phyloP scores from a whole-genome alignment of 495 filamentous ascomycete genomes.

The Lasiosphaeriaceae sp. region DNA sequence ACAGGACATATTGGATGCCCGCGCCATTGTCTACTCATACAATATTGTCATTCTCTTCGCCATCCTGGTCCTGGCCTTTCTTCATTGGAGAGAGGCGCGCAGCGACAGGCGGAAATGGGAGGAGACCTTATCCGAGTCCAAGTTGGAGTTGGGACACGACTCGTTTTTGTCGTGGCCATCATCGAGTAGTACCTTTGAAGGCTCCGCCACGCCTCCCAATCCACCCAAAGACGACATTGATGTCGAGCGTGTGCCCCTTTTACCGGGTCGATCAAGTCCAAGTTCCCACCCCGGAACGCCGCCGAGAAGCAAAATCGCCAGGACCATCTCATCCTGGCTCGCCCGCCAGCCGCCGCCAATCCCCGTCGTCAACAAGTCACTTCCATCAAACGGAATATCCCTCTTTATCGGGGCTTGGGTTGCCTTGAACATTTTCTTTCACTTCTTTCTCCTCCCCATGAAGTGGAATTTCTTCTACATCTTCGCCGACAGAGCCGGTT shows the following conservation, averaged over 20 bases:
- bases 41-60: constrained; percentile 31
- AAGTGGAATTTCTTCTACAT: constrained; percentile 45
- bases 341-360: constrained; percentile 53
- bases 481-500: constrained; percentile 54
- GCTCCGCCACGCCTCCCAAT: no score
- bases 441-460: constrained; percentile 45
- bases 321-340: constrained; percentile 30
- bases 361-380: constrained; percentile 48
- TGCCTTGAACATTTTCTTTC: constrained; percentile 53
- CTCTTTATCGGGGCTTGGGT: constrained; percentile 47
- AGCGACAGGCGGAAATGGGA: constrained; percentile 20
- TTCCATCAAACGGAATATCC: constrained; percentile 52
- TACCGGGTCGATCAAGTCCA: neutral
- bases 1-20: constrained; percentile 27
- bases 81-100: constrained; percentile 22
- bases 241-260: constrained; percentile 18
- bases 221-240: no score
- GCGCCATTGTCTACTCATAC: constrained; percentile 31
- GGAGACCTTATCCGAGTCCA: neutral
- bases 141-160: neutral
- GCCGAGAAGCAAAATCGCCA: neutral
- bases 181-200: constrained; percentile 12
- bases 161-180: constrained; percentile 14
- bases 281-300: neutral
- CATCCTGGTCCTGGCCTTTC: constrained; percentile 23